These are phyloP conservation scores for Synchytrium microbalum DNA, from an alignment of 371 early-diverging fungal species.

Conservation along the genomic window DNA sequence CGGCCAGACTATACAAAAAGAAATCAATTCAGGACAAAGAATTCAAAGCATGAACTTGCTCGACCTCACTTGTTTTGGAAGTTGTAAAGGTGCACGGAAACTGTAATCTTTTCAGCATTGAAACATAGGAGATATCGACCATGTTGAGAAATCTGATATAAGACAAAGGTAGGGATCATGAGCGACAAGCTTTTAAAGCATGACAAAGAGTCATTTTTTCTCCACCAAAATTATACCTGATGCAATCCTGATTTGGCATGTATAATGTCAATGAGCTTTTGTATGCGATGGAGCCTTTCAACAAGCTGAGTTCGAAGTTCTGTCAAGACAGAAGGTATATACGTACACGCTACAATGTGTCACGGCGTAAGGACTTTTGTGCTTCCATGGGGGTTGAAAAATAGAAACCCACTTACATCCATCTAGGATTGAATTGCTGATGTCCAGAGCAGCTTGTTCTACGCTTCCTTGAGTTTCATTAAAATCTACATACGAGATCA, in stretches of 20 bases:
- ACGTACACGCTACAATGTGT: background rate
- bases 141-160: constrained; percentile 7
- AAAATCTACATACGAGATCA: constrained; percentile 12
- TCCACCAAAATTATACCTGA: constrained; percentile 4
- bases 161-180: no score
- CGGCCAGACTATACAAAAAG: background rate
- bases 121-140: constrained; percentile 9
- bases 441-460: constrained; percentile 11
- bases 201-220: background rate
- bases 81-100: constrained; percentile 7
- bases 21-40: background rate
- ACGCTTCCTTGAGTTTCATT: constrained; percentile 7
- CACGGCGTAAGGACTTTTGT: background rate
- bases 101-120: constrained; percentile 17
- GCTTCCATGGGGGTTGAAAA: background rate
- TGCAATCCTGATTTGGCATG: constrained; percentile 4
- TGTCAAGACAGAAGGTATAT: constrained; percentile 7
- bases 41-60: no score
- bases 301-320: constrained; percentile 1
- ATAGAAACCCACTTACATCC: background rate
- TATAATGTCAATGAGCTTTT: constrained; percentile 5
- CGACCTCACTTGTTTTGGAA: constrained; percentile 6
- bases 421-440: constrained; percentile 12
- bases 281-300: background rate
- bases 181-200: no score